These are phyloP conservation scores for Oxytropis ochrocephala DNA, from an alignment of 306 rosid species.

Conservation along the genomic window DNA sequence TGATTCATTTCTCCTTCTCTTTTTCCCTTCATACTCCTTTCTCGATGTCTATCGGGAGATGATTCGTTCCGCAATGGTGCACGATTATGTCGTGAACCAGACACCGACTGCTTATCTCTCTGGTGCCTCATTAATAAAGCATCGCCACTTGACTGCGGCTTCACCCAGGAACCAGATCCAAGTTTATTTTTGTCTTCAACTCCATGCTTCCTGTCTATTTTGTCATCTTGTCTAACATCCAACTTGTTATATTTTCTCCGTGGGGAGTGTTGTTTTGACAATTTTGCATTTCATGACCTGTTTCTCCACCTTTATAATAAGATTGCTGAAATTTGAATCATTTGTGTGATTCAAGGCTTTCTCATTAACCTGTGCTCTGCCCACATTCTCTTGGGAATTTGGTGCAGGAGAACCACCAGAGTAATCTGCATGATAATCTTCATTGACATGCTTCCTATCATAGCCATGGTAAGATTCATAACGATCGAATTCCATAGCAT, in stretches of 20 bases:
- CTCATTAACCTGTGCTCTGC: conserved; percentile 15
- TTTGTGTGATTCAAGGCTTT: conserved; percentile 16
- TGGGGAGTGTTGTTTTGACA: conserved; percentile 37
- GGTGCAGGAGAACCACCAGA: conserved; percentile 29
- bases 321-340: conserved; percentile 15
- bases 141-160: conserved; percentile 26
- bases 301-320: conserved; percentile 50
- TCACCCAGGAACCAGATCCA: conserved; percentile 26
- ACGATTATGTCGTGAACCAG: conserved; percentile 20
- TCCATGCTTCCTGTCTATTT: background rate
- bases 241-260: conserved; percentile 21
- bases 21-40: conserved; percentile 32
- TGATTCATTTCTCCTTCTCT: conserved; percentile 33
- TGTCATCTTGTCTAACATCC: conserved; percentile 20
- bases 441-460: conserved; percentile 36
- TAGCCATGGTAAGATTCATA: conserved; percentile 48
- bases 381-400: conserved; percentile 24
- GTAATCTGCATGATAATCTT: conserved; percentile 22
- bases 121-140: conserved; percentile 17
- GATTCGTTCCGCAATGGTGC: background rate
- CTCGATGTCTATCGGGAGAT: conserved; percentile 12
- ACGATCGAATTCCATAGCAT: conserved; percentile 32
- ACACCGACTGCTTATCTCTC: conserved; percentile 20
- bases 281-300: conserved; percentile 48
- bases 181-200: conserved; percentile 26